Conservation (phyloP, 306 rosid species). For the Carpinus fangiana region DNA sequence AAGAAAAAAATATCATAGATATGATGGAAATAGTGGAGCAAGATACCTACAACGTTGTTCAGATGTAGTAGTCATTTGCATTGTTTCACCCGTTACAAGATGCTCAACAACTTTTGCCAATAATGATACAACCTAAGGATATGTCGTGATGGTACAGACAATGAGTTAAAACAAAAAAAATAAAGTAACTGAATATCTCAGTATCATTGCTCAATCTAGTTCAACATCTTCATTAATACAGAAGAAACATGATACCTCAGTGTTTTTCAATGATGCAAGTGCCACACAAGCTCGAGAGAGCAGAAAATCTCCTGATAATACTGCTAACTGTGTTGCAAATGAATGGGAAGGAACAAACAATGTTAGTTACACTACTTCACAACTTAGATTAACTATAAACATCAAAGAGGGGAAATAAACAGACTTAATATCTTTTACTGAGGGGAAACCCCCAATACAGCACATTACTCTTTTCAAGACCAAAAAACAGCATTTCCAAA, state of each 20-base stretch:
- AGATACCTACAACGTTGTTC: conserved; percentile 87
- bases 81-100: conserved; percentile 95
- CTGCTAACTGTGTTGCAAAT: conserved; percentile 66
- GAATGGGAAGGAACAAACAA: conserved; percentile 16
- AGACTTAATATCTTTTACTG: background rate
- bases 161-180: background rate
- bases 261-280: conserved; percentile 82
- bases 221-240: conserved; percentile 10
- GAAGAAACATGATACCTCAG: conserved; percentile 58
- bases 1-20: conserved; percentile 9
- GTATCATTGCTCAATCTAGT: conserved; percentile 19
- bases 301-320: conserved; percentile 93
- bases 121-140: conserved; percentile 75
- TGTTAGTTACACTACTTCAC: conserved; percentile 26
- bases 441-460: background rate
- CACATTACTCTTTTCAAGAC: background rate
- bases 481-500: too few relatives aligned
- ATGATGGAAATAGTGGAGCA: conserved; percentile 30
- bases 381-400: conserved; percentile 19
- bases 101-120: conserved; percentile 80
- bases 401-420: conserved; percentile 21
- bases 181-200: background rate
- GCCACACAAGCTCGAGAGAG: conserved; percentile 98
- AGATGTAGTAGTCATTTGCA: conserved; percentile 87
- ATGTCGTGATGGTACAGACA: conserved; percentile 26